Percentiles rank a stretch among this genome's conserved stretches.
These are phyloP conservation scores for Fusarium citri DNA, from an alignment of 2,329 filamentous ascomycete species.

Conservation along the genomic window DNA sequence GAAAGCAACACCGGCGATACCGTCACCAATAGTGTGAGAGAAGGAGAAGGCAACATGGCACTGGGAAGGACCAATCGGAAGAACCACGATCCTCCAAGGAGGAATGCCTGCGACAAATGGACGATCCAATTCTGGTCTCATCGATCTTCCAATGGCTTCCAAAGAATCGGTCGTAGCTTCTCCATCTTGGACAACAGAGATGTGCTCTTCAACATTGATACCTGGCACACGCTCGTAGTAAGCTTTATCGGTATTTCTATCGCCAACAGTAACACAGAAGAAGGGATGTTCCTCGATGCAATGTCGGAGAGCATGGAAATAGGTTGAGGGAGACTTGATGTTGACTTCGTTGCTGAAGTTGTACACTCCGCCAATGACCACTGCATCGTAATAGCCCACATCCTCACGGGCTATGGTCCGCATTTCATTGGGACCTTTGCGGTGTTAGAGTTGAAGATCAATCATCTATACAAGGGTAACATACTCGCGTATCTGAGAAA, in stretches of 20 bases:
- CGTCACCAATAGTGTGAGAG: constrained; percentile 44
- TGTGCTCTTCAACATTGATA: constrained; percentile 36
- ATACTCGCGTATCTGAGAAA: constrained; percentile 37
- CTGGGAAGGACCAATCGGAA: constrained; percentile 15
- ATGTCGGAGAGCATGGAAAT: constrained; percentile 26
- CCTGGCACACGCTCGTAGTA: constrained; percentile 36
- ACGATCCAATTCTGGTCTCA: constrained; percentile 30
- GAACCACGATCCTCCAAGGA: constrained; percentile 40
- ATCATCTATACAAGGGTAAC: neutral
- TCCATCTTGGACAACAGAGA: constrained; percentile 17
- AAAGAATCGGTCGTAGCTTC: neutral
- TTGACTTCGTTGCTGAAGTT: constrained; percentile 10
- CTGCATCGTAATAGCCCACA: constrained; percentile 39
- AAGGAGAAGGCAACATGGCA: constrained; percentile 40
- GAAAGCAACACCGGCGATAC: constrained; percentile 36
- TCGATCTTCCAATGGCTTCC: constrained; percentile 14
- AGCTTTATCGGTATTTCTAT: constrained; percentile 35
- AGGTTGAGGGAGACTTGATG: constrained; percentile 16
- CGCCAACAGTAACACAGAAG: constrained; percentile 36
- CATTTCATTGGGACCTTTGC: constrained; percentile 40
- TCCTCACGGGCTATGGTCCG: constrained; percentile 40
- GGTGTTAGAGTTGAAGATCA: neutral
- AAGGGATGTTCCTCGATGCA: constrained; percentile 40
- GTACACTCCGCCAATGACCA: constrained; percentile 40
- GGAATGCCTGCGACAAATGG: constrained; percentile 34